Base-by-base conservation (phyloP, 176 grass and related monocot species). In the Guadua angustifolia region DNA sequence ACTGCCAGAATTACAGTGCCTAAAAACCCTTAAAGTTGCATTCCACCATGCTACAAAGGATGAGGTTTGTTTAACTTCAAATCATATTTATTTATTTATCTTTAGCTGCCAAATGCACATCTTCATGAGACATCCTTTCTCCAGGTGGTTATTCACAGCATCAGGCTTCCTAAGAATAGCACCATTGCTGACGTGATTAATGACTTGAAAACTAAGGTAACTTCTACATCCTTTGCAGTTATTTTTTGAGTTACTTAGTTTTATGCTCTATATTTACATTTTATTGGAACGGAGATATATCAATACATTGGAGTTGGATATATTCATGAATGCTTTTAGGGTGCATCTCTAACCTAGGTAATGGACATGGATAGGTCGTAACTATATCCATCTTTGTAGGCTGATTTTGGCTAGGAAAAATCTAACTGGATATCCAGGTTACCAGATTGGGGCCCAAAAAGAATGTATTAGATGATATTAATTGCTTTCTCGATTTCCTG, bases 1-100 rank as follows among this genome's bases (percentile, higher is more conserved):
- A 58, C 69, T 98, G 70, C 95, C 95, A 66, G 95, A 98, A 84
- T 82, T 98, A 84, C 95, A 98, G 85, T 80, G 88, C 84, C 78
- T 97, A 56, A 97, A 97, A 91, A 93, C 95, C 69, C 86, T 97
- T 58, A 97, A 97, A 91, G 95, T 94, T 81, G 92, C 93, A 81
- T 98, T 98, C 55, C 95, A 98, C 71, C 95, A 98, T 86, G 82
- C 95, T 85, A 86, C 87, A 60, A 98, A 94, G 82, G 90, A 98
- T 75, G 95, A 98, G 95, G 95, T 98, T 71, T 78, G 61, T 67
- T 92, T 87, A 49, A 10, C 36, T 84, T 51, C 64, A 60, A 78
- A 26, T 7, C 9, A 39, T 49, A 62, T 32, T 69, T 88, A 39
- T 79, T 52, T 56, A 66, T 83, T 76, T 47, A 86, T 69, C 40